Conservation (phyloP, 805 yeast genomes). For the Myxozyma mucilagina region DNA sequence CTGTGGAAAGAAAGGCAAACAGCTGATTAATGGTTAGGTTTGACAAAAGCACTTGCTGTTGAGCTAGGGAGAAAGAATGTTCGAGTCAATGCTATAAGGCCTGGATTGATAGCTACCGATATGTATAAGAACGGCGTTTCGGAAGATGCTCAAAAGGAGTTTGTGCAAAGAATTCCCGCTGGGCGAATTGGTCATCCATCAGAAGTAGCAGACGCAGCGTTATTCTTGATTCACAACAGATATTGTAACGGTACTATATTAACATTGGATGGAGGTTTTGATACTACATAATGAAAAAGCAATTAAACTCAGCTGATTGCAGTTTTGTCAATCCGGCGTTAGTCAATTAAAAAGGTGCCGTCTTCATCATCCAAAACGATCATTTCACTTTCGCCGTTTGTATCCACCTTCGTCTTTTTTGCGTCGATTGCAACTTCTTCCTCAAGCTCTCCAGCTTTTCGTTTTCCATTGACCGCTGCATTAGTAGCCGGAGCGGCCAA, state of each 20-base stretch:
- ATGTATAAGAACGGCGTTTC: conserved; percentile 44
- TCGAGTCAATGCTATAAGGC: conserved; percentile 64
- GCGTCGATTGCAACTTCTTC: too few species aligned
- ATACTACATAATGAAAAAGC: background rate
- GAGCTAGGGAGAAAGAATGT: conserved; percentile 58
- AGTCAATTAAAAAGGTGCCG: conserved; percentile 29
- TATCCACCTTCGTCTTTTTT: conserved; percentile 16
- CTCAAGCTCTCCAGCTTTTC: background rate
- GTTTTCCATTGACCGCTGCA: background rate
- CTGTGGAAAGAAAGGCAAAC: background rate
- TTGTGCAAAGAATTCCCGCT: conserved; percentile 21
- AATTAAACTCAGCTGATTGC: background rate
- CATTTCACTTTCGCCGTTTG: conserved; percentile 9
- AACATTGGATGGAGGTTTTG: conserved; percentile 32
- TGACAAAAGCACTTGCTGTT: conserved; percentile 57
- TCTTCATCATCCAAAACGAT: conserved; percentile 33
- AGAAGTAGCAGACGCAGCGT: conserved; percentile 34
- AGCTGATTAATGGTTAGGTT: conserved; percentile 42
- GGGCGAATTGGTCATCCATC: conserved; percentile 24
- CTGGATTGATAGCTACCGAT: conserved; percentile 68
- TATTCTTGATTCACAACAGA: conserved; percentile 30
- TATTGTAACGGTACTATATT: conserved; percentile 32
- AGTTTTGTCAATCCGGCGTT: background rate
- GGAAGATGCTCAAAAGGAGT: background rate
- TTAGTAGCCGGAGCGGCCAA: background rate